Conservation (phyloP, 1,139 yeast genomes). For the Magnusiomyces sp. region DNA sequence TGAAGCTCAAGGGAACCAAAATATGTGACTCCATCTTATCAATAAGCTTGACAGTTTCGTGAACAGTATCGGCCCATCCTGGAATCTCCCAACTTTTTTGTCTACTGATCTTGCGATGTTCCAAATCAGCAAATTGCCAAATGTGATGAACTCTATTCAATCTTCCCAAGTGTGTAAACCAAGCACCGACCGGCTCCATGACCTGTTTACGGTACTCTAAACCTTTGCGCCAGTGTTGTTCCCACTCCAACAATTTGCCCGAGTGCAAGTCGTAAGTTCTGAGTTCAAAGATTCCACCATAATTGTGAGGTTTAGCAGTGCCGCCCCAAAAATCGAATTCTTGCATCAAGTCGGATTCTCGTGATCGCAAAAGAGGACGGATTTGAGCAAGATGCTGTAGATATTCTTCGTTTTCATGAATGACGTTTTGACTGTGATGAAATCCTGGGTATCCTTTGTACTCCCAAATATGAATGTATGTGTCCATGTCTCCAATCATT, state of each 20-base stretch:
- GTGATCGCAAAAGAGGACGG: constrained; percentile 30
- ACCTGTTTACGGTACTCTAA: constrained; percentile 37
- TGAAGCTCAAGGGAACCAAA: constrained; percentile 34
- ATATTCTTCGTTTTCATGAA: constrained; percentile 30
- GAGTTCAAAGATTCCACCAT: constrained; percentile 39
- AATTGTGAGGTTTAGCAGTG: constrained; percentile 35
- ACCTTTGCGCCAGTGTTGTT: constrained; percentile 36
- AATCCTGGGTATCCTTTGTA: constrained; percentile 37
- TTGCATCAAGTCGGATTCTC: constrained; percentile 33
- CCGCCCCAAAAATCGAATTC: constrained; percentile 41
- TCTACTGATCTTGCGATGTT: constrained; percentile 35
- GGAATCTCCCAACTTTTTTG: constrained; percentile 39
- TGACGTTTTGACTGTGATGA: constrained; percentile 32
- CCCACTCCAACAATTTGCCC: constrained; percentile 38
- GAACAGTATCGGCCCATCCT: constrained; percentile 37
- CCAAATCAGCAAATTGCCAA: constrained; percentile 40
- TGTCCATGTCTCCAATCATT: constrained; percentile 36
- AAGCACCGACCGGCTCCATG: constrained; percentile 42
- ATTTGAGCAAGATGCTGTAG: constrained; percentile 27
- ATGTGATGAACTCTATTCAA: constrained; percentile 37
- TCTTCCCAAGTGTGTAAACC: constrained; percentile 37
- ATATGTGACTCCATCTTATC: constrained; percentile 35
- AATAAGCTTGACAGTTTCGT: constrained; percentile 36
- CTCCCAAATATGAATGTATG: constrained; percentile 36
- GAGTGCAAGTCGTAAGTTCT: constrained; percentile 35